These are phyloP conservation scores for Russula compacta DNA, from an alignment of 768 basidiomycete species.

Conservation along the genomic window DNA sequence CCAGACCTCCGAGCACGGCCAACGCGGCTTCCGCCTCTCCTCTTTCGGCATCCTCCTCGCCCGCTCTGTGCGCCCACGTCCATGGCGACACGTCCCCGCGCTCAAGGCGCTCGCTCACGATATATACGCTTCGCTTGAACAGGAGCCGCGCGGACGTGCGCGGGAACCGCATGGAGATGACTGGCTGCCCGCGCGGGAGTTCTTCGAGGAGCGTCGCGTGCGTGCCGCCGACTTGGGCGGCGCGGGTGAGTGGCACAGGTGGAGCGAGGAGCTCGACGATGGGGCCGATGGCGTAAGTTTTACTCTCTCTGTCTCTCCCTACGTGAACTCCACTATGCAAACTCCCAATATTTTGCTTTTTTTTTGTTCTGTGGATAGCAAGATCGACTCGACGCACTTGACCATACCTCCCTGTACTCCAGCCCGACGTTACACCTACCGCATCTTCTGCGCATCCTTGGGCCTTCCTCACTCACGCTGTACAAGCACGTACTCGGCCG, in stretches of 20 bases:
- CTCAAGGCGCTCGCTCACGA: constrained; percentile 50
- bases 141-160: background rate
- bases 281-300: background rate
- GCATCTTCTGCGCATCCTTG: constrained; percentile 66
- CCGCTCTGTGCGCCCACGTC: constrained; percentile 54
- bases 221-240: constrained; percentile 42
- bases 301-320: background rate
- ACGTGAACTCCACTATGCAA: background rate
- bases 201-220: constrained; percentile 58
- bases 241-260: constrained; percentile 55
- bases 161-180: constrained; percentile 43
- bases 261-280: constrained; percentile 54
- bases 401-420: constrained; percentile 13
- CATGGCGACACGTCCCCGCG: constrained; percentile 62
- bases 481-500: constrained; percentile 74
- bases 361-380: background rate
- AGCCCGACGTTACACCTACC: constrained; percentile 66
- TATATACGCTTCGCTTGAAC: constrained; percentile 40
- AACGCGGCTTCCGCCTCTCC: constrained; percentile 71
- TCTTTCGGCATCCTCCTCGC: constrained; percentile 69
- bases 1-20: constrained; percentile 57
- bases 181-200: constrained; percentile 52
- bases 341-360: background rate
- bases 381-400: background rate
- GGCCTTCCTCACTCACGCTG: constrained; percentile 67